These are phyloP conservation scores for Herpetospermum pedunculosum DNA, from an alignment of 306 rosid genomes.

Conservation along the genomic window DNA sequence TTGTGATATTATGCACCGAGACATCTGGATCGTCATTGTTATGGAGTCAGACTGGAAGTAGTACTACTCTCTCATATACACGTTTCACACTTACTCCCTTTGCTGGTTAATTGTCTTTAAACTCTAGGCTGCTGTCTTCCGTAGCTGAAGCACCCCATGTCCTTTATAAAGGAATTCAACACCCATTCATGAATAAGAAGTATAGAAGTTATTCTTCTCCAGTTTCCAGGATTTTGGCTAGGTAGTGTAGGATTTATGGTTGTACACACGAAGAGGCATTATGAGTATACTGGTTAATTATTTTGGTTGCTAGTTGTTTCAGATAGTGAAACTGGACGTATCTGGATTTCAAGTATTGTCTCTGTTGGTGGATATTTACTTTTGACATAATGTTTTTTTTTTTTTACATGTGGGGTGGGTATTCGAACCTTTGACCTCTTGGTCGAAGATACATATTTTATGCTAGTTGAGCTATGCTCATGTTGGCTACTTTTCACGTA, in stretches of 20 bases:
- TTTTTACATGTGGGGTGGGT: too few relatives aligned
- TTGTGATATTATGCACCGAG: neutral
- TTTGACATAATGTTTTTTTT: neutral
- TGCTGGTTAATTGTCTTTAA: constrained; percentile 6
- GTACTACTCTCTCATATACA: constrained; percentile 3
- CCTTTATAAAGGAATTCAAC: constrained; percentile 7
- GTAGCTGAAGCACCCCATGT: constrained; percentile 1
- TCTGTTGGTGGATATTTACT: neutral
- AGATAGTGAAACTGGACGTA: neutral
- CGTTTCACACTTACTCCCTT: neutral
- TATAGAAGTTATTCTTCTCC: neutral
- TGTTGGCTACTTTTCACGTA: too few relatives aligned
- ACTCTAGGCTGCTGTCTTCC: neutral
- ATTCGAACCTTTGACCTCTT: too few relatives aligned
- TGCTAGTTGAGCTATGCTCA: too few relatives aligned
- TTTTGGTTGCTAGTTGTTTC: neutral
- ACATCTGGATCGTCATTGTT: constrained; percentile 3
- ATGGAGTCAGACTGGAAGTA: neutral
- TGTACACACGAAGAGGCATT: neutral
- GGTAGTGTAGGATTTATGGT: constrained; percentile 7
- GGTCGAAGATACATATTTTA: too few relatives aligned
- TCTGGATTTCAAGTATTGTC: neutral
- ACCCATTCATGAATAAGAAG: constrained; percentile 9
- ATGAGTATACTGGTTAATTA: neutral
- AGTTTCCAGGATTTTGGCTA: constrained; percentile 6